These are phyloP conservation scores for Sporobolomyces roseus DNA, from an alignment of 768 basidiomycete genomes.

Conservation along the genomic window DNA sequence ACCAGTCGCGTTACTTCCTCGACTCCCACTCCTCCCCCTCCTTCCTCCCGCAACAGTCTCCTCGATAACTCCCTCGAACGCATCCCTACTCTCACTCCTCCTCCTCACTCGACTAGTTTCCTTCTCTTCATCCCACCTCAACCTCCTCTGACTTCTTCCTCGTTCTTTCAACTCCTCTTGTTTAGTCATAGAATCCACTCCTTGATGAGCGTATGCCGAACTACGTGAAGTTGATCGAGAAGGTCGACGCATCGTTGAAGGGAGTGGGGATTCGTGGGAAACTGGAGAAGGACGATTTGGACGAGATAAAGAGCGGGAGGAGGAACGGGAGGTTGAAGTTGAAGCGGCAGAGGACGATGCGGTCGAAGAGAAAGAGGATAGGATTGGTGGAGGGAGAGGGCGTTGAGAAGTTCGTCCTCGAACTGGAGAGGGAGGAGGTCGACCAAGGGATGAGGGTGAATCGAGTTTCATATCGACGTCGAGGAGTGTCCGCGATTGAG, in stretches of 20 bases:
- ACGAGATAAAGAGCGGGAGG: not conserved
- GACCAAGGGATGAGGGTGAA: too few species aligned
- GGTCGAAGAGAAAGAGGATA: not conserved
- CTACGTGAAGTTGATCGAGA: constrained; percentile 14
- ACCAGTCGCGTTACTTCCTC: not conserved
- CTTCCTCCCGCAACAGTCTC: too few species aligned
- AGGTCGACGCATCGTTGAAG: not conserved
- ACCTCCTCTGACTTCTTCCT: constrained; percentile 9
- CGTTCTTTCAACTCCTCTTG: constrained; percentile 2
- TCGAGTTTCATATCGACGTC: not conserved
- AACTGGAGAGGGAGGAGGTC: not conserved
- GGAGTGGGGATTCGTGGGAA: not conserved
- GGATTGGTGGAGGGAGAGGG: not conserved
- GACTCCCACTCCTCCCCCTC: not conserved
- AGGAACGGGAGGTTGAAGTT: constrained; percentile 8
- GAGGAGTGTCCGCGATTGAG: not conserved
- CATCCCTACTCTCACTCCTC: constrained; percentile 12
- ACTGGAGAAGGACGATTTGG: not conserved
- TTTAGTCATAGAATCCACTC: not conserved
- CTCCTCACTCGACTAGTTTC: constrained; percentile 1
- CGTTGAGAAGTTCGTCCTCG: not conserved
- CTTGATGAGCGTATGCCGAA: constrained; percentile 21
- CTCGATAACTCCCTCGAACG: constrained; percentile 1
- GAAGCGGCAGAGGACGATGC: not conserved
- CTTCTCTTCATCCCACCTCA: constrained; percentile 18